Evolutionary conservation across 768 basidiomycete genomes (phyloP), one percentile per base, ranked within the genome.

Genomic region (Rubroboletus satanas): DNA sequence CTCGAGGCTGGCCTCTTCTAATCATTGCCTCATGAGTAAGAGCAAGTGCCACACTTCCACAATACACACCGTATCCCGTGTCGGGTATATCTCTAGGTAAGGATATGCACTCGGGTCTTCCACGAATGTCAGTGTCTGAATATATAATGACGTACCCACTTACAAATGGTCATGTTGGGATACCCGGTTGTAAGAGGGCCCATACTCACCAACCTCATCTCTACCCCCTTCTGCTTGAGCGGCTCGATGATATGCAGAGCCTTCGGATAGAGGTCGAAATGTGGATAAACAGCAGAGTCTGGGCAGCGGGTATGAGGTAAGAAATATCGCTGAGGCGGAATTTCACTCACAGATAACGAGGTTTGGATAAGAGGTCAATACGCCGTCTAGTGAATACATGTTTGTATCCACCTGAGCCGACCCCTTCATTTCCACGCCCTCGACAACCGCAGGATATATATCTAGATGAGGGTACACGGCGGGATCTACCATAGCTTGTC

Each of bases 191-290:
- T n/a, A 21, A 58, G 56, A 31, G 49, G 23, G 21, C 56, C 47
- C 12, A 48, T 28, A 37, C 56, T 49, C 29, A n/a, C 26, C 48
- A 58, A 48, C 36, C 21, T 50, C n/a, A 52, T 47, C 14, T 28
- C 45, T 4, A 58, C 15, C 28, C 28, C 78, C 85, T 62, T 85
- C 83, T 41, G 82, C 79, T 23, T 83, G 66, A 56, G 80, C 75
- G 49, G 81, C 70, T 79, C 76, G 5, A 73, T 68, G 32, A 71
- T 67, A 5, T 62, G 64, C 31, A 63, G 46, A 7, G 54, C 57
- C 9, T 59, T 38, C 33, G 77, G 78, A 62, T 77, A 79, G 10
- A 78, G 54, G 21, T 72, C 67, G 31, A 79, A 66, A 56, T 73
- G 56, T 7, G 79, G 78, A 57, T 80, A 79, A 31, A 66, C 62